Percentiles rank a stretch among this genome's conserved stretches.
phyloP scores from a whole-genome alignment of 805 yeast genomes.

The Ogataea naganishii region DNA sequence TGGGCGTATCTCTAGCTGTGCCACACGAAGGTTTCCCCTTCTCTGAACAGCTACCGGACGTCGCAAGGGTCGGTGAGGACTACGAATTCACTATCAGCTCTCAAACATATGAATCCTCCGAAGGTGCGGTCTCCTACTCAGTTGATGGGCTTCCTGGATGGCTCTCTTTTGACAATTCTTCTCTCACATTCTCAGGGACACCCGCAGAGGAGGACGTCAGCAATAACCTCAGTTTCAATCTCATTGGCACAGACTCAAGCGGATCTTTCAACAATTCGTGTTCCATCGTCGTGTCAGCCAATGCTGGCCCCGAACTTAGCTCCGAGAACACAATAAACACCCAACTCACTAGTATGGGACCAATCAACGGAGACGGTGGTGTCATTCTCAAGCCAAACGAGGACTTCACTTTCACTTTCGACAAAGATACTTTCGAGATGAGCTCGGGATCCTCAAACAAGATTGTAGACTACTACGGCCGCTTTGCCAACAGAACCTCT shows the following conservation, averaged over 20 bases:
- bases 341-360: slow-evolving; percentile 56
- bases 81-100: slow-evolving; percentile 62
- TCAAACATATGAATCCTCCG: slow-evolving; percentile 52
- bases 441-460: slow-evolving; percentile 32
- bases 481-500: slow-evolving; percentile 75
- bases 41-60: slow-evolving; percentile 75
- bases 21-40: slow-evolving; percentile 71
- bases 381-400: slow-evolving; percentile 67
- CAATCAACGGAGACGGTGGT: slow-evolving; percentile 69
- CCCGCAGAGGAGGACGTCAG: slow-evolving; percentile 42
- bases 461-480: slow-evolving; percentile 68
- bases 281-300: slow-evolving; percentile 49
- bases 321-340: slow-evolving; percentile 32
- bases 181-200: slow-evolving; percentile 62
- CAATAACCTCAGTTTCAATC: slow-evolving; percentile 36
- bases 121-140: slow-evolving; percentile 41
- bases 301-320: slow-evolving; percentile 44
- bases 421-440: slow-evolving; percentile 46
- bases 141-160: slow-evolving; percentile 62
- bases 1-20: slow-evolving; percentile 22
- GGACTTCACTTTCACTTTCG: slow-evolving; percentile 56
- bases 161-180: slow-evolving; percentile 59
- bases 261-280: slow-evolving; percentile 43
- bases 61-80: slow-evolving; percentile 60
- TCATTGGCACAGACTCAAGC: slow-evolving; percentile 56